Percentiles rank a stretch among this genome's conserved stretches.
phyloP scores from a whole-genome alignment of 108 stramenopile species.

The Skeletonema menzelii region DNA sequence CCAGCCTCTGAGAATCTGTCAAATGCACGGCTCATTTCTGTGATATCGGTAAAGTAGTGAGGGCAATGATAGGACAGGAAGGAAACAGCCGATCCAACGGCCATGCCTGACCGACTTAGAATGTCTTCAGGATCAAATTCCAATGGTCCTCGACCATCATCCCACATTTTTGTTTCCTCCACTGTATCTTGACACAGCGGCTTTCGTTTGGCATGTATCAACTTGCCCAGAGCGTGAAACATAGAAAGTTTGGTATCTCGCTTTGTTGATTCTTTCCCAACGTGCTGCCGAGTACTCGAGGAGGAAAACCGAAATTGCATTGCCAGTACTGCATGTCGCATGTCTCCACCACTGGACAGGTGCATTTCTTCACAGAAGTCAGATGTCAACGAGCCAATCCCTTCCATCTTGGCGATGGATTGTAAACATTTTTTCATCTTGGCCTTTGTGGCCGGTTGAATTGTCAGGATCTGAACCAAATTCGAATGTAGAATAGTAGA shows the following conservation, averaged over 20 bases:
- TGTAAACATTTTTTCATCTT: conserved; percentile 75
- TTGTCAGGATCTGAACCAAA: conserved; percentile 52
- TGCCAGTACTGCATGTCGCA: conserved; percentile 83
- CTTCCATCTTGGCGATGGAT: conserved; percentile 50
- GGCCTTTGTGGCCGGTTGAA: conserved; percentile 71
- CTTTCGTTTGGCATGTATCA: conserved; percentile 85
- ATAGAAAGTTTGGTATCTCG: conserved; percentile 69
- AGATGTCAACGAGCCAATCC: conserved; percentile 13
- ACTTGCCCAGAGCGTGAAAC: conserved; percentile 90
- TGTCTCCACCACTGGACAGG: conserved; percentile 70
- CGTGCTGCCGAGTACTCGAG: background rate
- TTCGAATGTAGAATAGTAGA: conserved; percentile 53
- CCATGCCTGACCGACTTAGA: conserved; percentile 72
- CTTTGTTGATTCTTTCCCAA: conserved; percentile 15
- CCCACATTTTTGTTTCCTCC: conserved; percentile 21
- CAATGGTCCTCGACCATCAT: conserved; percentile 47
- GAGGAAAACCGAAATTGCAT: conserved; percentile 65
- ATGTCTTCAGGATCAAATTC: conserved; percentile 85
- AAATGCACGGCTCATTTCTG: conserved; percentile 60
- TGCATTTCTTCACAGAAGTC: conserved; percentile 65
- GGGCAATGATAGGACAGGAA: conserved; percentile 83
- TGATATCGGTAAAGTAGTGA: conserved; percentile 84
- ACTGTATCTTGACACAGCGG: conserved; percentile 2
- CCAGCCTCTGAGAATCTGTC: conserved; percentile 68
- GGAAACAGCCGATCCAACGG: conserved; percentile 54